Evolutionary conservation across 140 eudicot genomes (phyloP), one percentile per base, ranked within the genome.

Genomic region (Artemisia princeps): DNA sequence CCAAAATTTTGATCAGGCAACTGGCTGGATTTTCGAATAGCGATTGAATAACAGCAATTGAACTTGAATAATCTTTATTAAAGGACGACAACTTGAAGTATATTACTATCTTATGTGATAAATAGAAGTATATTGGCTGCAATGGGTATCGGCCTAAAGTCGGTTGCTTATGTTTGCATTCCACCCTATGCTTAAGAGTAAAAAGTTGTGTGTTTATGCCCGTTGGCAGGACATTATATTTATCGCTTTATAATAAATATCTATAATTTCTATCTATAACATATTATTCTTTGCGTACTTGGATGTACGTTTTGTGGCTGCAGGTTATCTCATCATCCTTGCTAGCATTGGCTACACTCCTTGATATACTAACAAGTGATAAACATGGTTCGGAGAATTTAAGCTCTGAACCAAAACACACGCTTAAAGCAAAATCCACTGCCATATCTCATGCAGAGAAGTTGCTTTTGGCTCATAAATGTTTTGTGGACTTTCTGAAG

Each of bases 261-360:
- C 53, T 48, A 6, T 37, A 37, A 37, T 37, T 46, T 48, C 15
- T 48, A 48, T 48, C 15, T 48, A 10, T 13, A 48, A 12, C 53
- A 11, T 48, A 48, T 48, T 48, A 48, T 12, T 10, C 53, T 48
- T 10, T 48, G n/a, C 53, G 13, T 48, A 48, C 15, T 13, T 48
- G 15, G 15, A 13, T 48, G 5, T 48, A 10, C 17, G 11, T 63
- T 33, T 53, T 74, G 42, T 62, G 66, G 50, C 26, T 71, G 49
- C 92, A 92, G 96, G 98, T 88, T 71, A 77, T 88, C 72, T 92
- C 94, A 60, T 84, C 96, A 59, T 86, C 98, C 52, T 79, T 92
- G 62, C 72, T 88, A 57, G 89, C 98, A 44, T 74, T 88, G 55
- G 94, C 96, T 26, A 80, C 98, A 17, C 86, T 92, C 42, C 71